Percentiles rank a stretch among this genome's conserved stretches.
These are phyloP conservation scores for Aspergillus hancockii DNA, from an alignment of 495 filamentous ascomycete genomes.

Conservation along the genomic window DNA sequence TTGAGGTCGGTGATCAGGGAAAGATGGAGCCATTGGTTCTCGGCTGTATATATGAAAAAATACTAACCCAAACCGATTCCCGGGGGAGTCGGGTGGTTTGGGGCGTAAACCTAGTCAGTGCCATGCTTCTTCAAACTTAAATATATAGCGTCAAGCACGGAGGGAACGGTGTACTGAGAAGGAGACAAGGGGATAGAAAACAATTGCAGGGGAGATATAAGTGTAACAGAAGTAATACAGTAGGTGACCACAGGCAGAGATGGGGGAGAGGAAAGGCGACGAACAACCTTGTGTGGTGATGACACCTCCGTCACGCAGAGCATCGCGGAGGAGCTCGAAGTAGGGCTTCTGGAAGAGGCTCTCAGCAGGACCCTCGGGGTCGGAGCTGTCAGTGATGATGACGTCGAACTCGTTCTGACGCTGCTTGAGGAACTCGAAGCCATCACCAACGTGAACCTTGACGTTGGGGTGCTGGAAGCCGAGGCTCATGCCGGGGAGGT, in stretches of 20 bases:
- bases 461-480: conserved; percentile 92
- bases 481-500: conserved; percentile 90
- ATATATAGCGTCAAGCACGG: background rate
- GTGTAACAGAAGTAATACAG: conserved; percentile 13
- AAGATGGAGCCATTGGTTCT: conserved; percentile 99
- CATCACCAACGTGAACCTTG: conserved; percentile 88
- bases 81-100: conserved; percentile 36
- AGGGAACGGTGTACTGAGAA: conserved; percentile 9
- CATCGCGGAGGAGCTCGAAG: conserved; percentile 87
- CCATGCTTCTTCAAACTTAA: conserved; percentile 10
- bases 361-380: conserved; percentile 96
- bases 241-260: conserved; percentile 6
- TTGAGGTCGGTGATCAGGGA: conserved; percentile 86
- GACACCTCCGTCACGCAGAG: conserved; percentile 91
- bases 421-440: conserved; percentile 94
- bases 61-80: conserved; percentile 38
- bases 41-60: conserved; percentile 59
- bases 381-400: conserved; percentile 98
- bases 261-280: conserved; percentile 64
- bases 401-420: conserved; percentile 96
- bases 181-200: conserved; percentile 10
- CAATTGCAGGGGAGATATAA: conserved; percentile 5
- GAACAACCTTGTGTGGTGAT: conserved; percentile 99
- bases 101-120: conserved; percentile 34
- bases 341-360: conserved; percentile 97